Evolutionary conservation across 2,329 filamentous ascomycete genomes (phyloP).

Genomic region (Aspergillus hiratsukae): DNA sequence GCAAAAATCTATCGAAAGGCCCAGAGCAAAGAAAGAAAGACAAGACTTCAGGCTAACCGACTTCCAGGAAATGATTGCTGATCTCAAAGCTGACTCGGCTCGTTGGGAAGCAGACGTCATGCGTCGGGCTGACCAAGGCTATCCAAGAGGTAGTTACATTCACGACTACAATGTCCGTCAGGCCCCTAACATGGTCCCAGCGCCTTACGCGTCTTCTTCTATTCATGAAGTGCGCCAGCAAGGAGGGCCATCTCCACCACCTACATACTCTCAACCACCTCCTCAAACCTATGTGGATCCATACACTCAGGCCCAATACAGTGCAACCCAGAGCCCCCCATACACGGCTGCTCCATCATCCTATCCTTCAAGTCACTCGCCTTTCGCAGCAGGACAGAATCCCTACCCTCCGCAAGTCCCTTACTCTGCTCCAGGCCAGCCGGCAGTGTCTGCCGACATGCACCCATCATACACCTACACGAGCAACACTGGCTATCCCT

Average conservation of each 20-base stretch:
- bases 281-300: slow-evolving; percentile 32
- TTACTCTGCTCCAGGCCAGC: slow-evolving; percentile 32
- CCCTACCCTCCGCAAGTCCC: slow-evolving; percentile 33
- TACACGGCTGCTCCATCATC: slow-evolving; percentile 28
- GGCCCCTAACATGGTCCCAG: slow-evolving; percentile 35
- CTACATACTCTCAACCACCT: slow-evolving; percentile 32
- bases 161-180: slow-evolving; percentile 35
- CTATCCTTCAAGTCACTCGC: slow-evolving; percentile 32
- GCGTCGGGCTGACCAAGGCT: slow-evolving; percentile 37
- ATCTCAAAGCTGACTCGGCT: slow-evolving; percentile 51
- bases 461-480: slow-evolving; percentile 39
- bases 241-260: slow-evolving; percentile 34
- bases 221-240: slow-evolving; percentile 37
- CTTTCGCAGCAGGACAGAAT: slow-evolving; percentile 31
- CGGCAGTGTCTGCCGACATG: slow-evolving; percentile 37
- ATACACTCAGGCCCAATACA: slow-evolving; percentile 31
- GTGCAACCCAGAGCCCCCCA: slow-evolving; percentile 28
- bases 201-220: slow-evolving; percentile 32
- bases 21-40: not conserved
- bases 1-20: not conserved
- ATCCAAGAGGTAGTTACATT: slow-evolving; percentile 40
- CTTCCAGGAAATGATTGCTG: slow-evolving; percentile 51
- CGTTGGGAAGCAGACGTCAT: slow-evolving; percentile 46
- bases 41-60: slow-evolving; percentile 19
- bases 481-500: slow-evolving; percentile 29